Evolutionary conservation across 257 asterid genomes (phyloP).

Genomic region (Plectranthus barbatus): DNA sequence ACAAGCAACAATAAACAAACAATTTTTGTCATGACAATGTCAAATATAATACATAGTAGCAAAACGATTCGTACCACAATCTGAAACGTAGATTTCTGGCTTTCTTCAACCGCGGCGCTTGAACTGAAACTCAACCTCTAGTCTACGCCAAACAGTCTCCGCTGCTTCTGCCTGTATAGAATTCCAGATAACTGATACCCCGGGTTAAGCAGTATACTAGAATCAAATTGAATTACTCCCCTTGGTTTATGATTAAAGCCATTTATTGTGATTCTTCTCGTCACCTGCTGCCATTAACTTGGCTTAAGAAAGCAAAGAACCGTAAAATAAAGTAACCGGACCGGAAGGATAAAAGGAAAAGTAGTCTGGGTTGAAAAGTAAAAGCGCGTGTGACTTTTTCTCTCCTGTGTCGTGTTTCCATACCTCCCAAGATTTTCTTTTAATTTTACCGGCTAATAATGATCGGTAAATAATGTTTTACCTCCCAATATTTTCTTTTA

Average conservation of each 20-base stretch:
- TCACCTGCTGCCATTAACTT: no score
- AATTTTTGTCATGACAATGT: background rate
- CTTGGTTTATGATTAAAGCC: background rate
- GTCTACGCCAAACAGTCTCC: constrained; percentile 27
- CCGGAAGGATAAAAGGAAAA: no score
- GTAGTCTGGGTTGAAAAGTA: no score
- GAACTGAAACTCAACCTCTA: constrained; percentile 19
- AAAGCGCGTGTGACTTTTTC: no score
- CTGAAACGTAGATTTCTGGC: background rate
- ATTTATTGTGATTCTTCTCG: background rate
- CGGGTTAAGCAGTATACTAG: background rate
- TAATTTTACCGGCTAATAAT: no score
- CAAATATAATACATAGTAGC: background rate
- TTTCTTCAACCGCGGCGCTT: background rate
- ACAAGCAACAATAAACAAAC: background rate
- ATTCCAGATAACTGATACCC: no score
- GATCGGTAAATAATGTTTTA: no score
- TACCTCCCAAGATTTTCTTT: no score
- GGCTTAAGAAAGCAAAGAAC: no score
- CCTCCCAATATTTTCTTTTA: no score
- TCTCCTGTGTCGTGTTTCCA: no score
- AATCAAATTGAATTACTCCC: background rate
- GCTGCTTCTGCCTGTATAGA: background rate
- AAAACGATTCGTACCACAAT: constrained; percentile 2
- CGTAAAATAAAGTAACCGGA: no score